A percentile compares a stretch with the other conserved stretches of the same genome.
These are phyloP conservation scores for Moricandia arvensis DNA, from an alignment of 345 rosid species.

Conservation along the genomic window DNA sequence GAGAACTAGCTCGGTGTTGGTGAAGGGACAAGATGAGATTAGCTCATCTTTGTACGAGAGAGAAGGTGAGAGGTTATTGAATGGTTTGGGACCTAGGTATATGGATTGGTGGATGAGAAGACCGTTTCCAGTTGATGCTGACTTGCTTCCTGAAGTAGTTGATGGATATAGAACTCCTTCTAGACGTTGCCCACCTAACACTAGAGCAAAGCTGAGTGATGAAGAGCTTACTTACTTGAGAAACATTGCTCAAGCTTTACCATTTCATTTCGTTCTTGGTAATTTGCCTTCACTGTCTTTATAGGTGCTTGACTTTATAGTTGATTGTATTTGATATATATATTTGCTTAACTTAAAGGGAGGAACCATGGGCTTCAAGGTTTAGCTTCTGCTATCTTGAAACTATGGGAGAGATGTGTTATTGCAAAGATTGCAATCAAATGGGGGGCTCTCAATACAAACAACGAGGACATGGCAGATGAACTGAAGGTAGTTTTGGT, in stretches of 20 bases:
- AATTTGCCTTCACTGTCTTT: not conserved
- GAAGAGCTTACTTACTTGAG: conserved; percentile 70
- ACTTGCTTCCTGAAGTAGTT: conserved; percentile 69
- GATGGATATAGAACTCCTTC: conserved; percentile 63
- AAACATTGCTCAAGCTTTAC: conserved; percentile 64
- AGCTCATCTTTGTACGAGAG: conserved; percentile 65
- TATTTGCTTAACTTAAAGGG: conserved; percentile 38
- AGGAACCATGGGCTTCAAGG: conserved; percentile 83
- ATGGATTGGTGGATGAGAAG: conserved; percentile 92
- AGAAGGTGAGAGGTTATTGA: conserved; percentile 79
- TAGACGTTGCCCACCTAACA: conserved; percentile 63
- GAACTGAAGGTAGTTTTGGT: conserved; percentile 57
- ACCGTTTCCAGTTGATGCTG: conserved; percentile 89
- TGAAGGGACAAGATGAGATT: not conserved
- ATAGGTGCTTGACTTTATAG: no score
- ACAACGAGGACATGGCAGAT: conserved; percentile 79
- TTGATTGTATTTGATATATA: no score
- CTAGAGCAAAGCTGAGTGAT: conserved; percentile 52
- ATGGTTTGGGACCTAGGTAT: conserved; percentile 83
- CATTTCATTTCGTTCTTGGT: conserved; percentile 92
- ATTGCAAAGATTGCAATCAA: conserved; percentile 83
- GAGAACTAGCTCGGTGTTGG: not conserved
- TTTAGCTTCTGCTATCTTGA: conserved; percentile 70
- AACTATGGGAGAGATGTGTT: conserved; percentile 73
- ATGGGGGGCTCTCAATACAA: conserved; percentile 73